phyloP scores from a whole-genome alignment of 371 early-diverging fungal species.

The Mucor saturninus region DNA sequence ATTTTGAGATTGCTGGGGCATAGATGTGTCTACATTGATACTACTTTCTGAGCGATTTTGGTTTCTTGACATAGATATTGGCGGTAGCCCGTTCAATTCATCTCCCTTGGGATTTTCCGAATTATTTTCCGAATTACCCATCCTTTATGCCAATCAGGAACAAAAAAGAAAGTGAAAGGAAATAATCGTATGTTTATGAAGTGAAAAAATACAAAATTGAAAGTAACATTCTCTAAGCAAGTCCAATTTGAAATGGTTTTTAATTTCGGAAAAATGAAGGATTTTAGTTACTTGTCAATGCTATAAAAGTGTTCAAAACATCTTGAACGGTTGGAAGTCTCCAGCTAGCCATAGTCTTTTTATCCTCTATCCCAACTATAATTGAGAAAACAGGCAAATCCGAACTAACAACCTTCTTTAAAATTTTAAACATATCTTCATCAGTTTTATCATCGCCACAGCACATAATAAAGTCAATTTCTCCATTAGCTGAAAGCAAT shows the following conservation, averaged over 20 bases:
- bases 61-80: too few relatives aligned
- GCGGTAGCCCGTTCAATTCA: background rate
- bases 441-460: conserved; percentile 96
- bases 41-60: background rate
- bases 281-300: background rate
- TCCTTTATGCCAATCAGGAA: background rate
- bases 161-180: background rate
- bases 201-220: background rate
- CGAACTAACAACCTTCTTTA: conserved; percentile 44
- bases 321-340: conserved; percentile 67
- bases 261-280: background rate
- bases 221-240: background rate
- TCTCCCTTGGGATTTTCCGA: background rate
- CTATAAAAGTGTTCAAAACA: conserved; percentile 37
- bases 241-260: background rate
- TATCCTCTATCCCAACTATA: conserved; percentile 77
- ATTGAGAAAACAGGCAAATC: conserved; percentile 61
- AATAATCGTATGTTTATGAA: background rate
- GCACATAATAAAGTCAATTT: conserved; percentile 84
- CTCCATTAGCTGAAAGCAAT: conserved; percentile 61
- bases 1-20: background rate
- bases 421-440: conserved; percentile 90
- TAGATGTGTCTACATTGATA: background rate
- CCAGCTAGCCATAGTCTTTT: conserved; percentile 83
- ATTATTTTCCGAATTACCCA: conserved; percentile 1